Evolutionary conservation across 352 stramenopile species (phyloP).

Genomic region (Peronospora belbahrii): DNA sequence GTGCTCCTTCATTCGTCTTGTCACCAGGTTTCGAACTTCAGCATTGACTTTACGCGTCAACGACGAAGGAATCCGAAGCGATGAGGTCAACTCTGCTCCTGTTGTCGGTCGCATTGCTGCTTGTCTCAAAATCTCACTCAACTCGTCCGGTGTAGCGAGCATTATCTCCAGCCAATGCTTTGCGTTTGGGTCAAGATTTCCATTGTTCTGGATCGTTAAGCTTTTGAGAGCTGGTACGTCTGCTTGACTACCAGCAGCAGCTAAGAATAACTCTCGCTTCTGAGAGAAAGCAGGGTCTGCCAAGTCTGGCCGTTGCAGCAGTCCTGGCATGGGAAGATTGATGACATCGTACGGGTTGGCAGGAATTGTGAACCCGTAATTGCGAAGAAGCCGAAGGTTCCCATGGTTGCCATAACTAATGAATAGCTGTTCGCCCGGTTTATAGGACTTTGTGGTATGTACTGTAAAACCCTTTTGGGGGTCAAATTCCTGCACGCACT

Average conservation of each 20-base stretch:
- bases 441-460: constrained; percentile 48
- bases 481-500: constrained; percentile 62
- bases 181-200: constrained; percentile 25
- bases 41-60: constrained; percentile 20
- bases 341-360: constrained; percentile 41
- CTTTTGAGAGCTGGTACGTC: constrained; percentile 20
- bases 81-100: constrained; percentile 2
- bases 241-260: constrained; percentile 9
- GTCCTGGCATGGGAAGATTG: constrained; percentile 28
- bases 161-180: constrained; percentile 51
- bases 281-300: constrained; percentile 26
- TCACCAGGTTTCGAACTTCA: constrained; percentile 18
- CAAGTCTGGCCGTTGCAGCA: constrained; percentile 29
- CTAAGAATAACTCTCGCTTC: constrained; percentile 33
- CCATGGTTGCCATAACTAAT: constrained; percentile 73
- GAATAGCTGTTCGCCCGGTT: constrained; percentile 59
- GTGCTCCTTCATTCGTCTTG: constrained; percentile 17
- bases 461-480: constrained; percentile 50
- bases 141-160: constrained; percentile 35
- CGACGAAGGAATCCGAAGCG: constrained; percentile 25
- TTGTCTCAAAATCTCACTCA: constrained; percentile 37
- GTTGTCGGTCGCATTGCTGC: constrained; percentile 2
- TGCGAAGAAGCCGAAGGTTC: constrained; percentile 64
- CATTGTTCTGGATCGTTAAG: constrained; percentile 28
- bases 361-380: constrained; percentile 63